Percentiles rank a stretch among this genome's conserved stretches.
phyloP scores from a whole-genome alignment of 169 alveolate species.

The Cryptosporidium parvum region DNA sequence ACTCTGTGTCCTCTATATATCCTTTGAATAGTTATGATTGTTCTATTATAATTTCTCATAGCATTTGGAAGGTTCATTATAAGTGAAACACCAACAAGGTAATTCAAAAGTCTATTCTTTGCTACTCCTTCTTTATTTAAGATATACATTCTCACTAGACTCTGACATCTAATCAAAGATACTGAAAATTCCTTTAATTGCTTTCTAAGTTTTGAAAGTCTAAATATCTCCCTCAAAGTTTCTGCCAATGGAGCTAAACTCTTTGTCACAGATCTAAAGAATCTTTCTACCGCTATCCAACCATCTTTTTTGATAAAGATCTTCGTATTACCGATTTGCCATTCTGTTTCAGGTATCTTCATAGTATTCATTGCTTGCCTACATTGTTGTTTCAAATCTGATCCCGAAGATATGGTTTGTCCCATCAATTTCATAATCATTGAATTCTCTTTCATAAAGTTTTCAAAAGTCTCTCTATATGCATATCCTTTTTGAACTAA shows the following conservation, averaged over 20 bases:
- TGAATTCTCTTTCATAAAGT: slow-evolving; percentile 76
- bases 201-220: slow-evolving; percentile 73
- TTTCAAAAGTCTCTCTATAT: slow-evolving; percentile 78
- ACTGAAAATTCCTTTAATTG: slow-evolving; percentile 16
- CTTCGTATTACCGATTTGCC: slow-evolving; percentile 78
- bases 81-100: slow-evolving; percentile 28
- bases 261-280: slow-evolving; percentile 76
- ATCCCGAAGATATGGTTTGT: slow-evolving; percentile 51
- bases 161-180: slow-evolving; percentile 61
- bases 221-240: slow-evolving; percentile 74
- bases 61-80: slow-evolving; percentile 55
- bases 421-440: slow-evolving; percentile 79
- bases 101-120: slow-evolving; percentile 1
- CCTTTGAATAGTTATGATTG: slow-evolving; percentile 75
- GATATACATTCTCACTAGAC: slow-evolving; percentile 46
- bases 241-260: slow-evolving; percentile 78
- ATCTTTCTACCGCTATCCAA: slow-evolving; percentile 79
- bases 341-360: slow-evolving; percentile 78
- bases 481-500: slow-evolving; percentile 71
- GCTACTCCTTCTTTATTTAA: slow-evolving; percentile 12
- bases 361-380: slow-evolving; percentile 77
- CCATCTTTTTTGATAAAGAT: slow-evolving; percentile 79
- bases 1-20: slow-evolving; percentile 77
- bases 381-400: slow-evolving; percentile 65
- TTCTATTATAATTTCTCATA: not conserved